Conservation (phyloP, 2,329 filamentous ascomycete species). For the Neospermospora avenae region DNA sequence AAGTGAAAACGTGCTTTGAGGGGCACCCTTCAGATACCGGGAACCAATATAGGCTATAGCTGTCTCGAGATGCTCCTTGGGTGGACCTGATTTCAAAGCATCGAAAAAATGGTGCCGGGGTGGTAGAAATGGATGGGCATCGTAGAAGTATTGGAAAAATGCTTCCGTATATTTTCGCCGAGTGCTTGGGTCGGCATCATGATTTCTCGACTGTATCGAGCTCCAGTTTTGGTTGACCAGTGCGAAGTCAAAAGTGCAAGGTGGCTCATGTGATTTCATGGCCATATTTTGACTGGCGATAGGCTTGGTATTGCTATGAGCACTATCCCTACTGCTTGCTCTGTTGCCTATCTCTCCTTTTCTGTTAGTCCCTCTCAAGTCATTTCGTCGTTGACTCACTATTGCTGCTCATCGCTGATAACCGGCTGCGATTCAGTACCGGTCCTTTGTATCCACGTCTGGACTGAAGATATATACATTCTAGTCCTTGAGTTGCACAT, state of each 20-base stretch:
- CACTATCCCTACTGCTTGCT: background rate
- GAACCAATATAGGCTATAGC: slow-evolving; percentile 24
- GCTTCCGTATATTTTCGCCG: slow-evolving; percentile 23
- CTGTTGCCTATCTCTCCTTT: background rate
- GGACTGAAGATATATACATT: slow-evolving; percentile 70
- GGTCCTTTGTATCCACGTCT: slow-evolving; percentile 70
- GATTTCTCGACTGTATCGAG: background rate
- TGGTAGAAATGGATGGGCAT: slow-evolving; percentile 23
- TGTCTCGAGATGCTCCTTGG: slow-evolving; percentile 16
- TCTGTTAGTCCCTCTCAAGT: background rate
- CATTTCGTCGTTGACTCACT: background rate
- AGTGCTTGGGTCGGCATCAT: slow-evolving; percentile 13
- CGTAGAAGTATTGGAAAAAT: slow-evolving; percentile 25
- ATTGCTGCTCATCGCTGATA: slow-evolving; percentile 32
- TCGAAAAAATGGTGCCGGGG: slow-evolving; percentile 20
- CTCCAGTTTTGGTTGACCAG: background rate
- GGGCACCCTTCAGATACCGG: slow-evolving; percentile 13
- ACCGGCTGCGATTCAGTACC: slow-evolving; percentile 43
- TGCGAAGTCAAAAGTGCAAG: background rate
- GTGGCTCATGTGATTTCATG: background rate
- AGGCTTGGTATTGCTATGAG: background rate
- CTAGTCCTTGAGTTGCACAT: slow-evolving; percentile 54
- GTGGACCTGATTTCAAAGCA: slow-evolving; percentile 13
- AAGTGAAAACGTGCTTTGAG: slow-evolving; percentile 8
- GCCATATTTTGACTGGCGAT: background rate